Evolutionary conservation across 2,329 filamentous ascomycete species (phyloP).

Genomic region (Aspergillus sp.): DNA sequence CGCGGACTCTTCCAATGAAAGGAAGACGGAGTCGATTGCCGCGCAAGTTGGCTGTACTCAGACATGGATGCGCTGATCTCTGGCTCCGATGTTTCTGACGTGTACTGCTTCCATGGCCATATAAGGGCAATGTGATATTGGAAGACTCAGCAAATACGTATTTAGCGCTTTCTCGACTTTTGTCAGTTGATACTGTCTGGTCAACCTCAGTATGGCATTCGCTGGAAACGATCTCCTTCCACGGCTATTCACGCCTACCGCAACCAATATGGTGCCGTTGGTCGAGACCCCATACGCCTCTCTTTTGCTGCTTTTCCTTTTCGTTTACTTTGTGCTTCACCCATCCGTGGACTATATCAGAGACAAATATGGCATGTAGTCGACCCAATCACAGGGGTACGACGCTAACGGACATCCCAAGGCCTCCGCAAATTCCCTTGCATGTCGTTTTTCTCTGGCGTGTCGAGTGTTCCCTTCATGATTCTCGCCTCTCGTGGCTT

Average conservation of each 20-base stretch:
- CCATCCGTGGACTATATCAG: constrained; percentile 19
- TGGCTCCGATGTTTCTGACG: too few species aligned
- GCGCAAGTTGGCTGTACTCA: too few species aligned
- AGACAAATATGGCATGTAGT: constrained; percentile 18
- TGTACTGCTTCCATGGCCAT: too few species aligned
- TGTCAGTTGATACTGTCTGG: too few species aligned
- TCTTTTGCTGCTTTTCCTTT: constrained; percentile 10
- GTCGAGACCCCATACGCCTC: constrained; percentile 15
- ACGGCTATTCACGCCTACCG: constrained; percentile 1
- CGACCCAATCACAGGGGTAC: background rate
- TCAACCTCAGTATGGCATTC: too few species aligned
- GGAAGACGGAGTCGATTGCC: too few species aligned
- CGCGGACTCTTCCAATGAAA: too few species aligned
- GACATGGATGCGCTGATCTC: too few species aligned
- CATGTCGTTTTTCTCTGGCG: constrained; percentile 35
- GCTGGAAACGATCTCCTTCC: constrained; percentile 2
- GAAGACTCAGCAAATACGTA: too few species aligned
- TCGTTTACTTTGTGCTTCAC: constrained; percentile 17
- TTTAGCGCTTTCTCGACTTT: too few species aligned
- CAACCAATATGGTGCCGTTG: constrained; percentile 13
- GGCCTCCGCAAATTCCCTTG: constrained; percentile 41
- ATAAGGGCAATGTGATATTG: too few species aligned
- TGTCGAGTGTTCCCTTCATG: constrained; percentile 41
- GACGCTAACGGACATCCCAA: constrained; percentile 6
- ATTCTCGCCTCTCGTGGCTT: constrained; percentile 35